phyloP scores from a whole-genome alignment of 495 filamentous ascomycete genomes.

The Penicillium argentinense region DNA sequence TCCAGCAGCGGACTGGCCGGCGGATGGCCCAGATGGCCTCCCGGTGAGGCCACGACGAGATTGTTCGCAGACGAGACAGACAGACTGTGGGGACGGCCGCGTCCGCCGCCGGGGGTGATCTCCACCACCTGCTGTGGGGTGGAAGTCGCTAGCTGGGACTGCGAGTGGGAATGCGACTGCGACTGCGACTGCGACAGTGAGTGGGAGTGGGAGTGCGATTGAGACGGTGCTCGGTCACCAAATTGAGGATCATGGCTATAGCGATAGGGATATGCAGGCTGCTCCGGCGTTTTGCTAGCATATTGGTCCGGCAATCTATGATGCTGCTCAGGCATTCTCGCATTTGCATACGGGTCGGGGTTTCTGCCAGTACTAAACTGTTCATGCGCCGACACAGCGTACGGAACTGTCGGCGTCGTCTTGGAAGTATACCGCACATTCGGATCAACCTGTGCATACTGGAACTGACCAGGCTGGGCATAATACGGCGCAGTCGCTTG shows the following conservation, averaged over 20 bases:
- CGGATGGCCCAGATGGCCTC: constrained; percentile 39
- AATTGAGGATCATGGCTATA: constrained; percentile 22
- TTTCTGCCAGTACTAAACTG: constrained; percentile 18
- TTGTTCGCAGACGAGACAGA: constrained; percentile 44
- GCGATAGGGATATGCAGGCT: constrained; percentile 21
- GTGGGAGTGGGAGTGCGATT: constrained; percentile 12
- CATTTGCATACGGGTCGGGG: not conserved
- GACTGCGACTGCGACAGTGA: constrained; percentile 10
- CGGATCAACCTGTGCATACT: constrained; percentile 46
- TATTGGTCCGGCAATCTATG: constrained; percentile 1
- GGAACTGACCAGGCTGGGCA: constrained; percentile 34
- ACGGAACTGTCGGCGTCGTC: constrained; percentile 21
- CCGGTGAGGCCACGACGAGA: constrained; percentile 26
- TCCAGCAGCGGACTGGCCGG: constrained; percentile 85
- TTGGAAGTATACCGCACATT: constrained; percentile 48
- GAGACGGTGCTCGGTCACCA: constrained; percentile 7
- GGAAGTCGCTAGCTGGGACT: constrained; percentile 15
- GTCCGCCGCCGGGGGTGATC: constrained; percentile 38
- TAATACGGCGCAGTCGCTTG: constrained; percentile 24
- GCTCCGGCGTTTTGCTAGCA: constrained; percentile 2
- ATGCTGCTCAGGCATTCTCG: constrained; percentile 16
- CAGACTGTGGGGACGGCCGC: constrained; percentile 34
- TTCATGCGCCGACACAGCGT: constrained; percentile 24
- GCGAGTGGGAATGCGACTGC: not conserved
- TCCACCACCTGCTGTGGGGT: constrained; percentile 43